Conservation (phyloP, 495 filamentous ascomycete species). For the Gamarada debralockiae region DNA sequence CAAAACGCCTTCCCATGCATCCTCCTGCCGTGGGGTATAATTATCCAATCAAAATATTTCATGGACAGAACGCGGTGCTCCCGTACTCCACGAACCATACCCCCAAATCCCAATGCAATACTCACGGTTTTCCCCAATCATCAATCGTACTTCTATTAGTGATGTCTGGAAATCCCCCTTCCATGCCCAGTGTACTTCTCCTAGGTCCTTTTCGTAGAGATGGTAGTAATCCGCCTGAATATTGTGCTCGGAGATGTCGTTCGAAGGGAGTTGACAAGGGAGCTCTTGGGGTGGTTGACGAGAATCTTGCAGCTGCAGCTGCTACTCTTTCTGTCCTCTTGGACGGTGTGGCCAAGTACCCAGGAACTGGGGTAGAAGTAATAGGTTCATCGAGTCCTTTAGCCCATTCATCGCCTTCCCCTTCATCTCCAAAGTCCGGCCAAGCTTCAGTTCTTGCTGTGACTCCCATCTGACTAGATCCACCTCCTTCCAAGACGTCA, state of each 20-base stretch:
- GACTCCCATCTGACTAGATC: conserved; percentile 1
- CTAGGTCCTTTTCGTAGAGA: conserved; percentile 10
- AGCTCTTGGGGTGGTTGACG: conserved; percentile 26
- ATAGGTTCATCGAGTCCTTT: conserved; percentile 19
- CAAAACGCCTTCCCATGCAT: conserved; percentile 2
- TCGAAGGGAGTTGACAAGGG: conserved; percentile 28
- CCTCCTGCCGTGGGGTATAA: background rate
- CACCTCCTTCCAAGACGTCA: conserved; percentile 10
- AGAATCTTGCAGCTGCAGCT: conserved; percentile 35
- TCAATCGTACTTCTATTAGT: conserved; percentile 11
- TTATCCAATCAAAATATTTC: conserved; percentile 10
- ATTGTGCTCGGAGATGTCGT: conserved; percentile 22
- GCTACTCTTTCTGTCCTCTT: conserved; percentile 51
- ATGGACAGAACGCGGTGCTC: conserved; percentile 7
- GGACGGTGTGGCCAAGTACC: conserved; percentile 53
- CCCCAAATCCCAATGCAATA: background rate
- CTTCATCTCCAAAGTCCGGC: conserved; percentile 23
- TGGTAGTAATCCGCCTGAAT: conserved; percentile 10
- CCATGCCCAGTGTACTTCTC: conserved; percentile 14
- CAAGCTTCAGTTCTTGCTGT: conserved; percentile 18
- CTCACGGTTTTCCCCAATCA: conserved; percentile 1
- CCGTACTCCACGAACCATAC: background rate
- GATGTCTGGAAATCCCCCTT: conserved; percentile 18
- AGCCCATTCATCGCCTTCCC: conserved; percentile 15
- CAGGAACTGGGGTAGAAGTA: conserved; percentile 45